Conservation (phyloP, 2,329 filamentous ascomycete species). For the Ceratocystis ficicola region DNA sequence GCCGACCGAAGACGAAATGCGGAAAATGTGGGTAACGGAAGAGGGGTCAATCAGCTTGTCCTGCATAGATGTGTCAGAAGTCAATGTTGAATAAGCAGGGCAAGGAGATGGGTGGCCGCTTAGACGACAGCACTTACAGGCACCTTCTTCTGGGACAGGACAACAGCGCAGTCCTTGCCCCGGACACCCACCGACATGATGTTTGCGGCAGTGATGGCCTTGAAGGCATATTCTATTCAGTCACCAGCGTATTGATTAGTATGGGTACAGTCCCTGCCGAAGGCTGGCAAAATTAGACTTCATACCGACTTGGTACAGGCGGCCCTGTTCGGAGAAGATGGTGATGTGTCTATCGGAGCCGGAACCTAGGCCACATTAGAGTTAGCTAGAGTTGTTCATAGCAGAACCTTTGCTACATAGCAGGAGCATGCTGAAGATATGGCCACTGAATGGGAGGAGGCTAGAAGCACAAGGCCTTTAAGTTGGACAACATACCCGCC, state of each 20-base stretch:
- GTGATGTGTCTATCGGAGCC: constrained; percentile 98
- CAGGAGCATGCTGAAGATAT: not conserved
- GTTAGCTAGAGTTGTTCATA: not conserved
- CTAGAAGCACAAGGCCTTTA: not conserved
- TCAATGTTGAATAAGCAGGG: not conserved
- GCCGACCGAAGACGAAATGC: constrained; percentile 86
- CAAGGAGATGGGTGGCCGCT: not conserved
- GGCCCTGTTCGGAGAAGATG: constrained; percentile 97
- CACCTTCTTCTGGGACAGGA: constrained; percentile 98
- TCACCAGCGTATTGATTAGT: not conserved
- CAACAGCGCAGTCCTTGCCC: constrained; percentile 93
- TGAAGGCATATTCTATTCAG: constrained; percentile 92
- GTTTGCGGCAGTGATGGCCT: constrained; percentile 97
- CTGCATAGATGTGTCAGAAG: constrained; percentile 37
- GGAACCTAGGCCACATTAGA: constrained; percentile 29
- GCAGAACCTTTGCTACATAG: not conserved
- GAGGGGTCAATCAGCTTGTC: constrained; percentile 98
- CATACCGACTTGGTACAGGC: constrained; percentile 98
- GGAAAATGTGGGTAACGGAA: constrained; percentile 96
- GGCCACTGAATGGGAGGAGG: not conserved
- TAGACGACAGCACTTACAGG: constrained; percentile 52
- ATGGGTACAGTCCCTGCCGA: not conserved
- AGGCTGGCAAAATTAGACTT: not conserved
- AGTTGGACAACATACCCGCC: constrained; percentile 19
- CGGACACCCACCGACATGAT: constrained; percentile 95